Evolutionary conservation across 164 flowering plant genomes (phyloP).

Genomic region (Buxus sempervirens): DNA sequence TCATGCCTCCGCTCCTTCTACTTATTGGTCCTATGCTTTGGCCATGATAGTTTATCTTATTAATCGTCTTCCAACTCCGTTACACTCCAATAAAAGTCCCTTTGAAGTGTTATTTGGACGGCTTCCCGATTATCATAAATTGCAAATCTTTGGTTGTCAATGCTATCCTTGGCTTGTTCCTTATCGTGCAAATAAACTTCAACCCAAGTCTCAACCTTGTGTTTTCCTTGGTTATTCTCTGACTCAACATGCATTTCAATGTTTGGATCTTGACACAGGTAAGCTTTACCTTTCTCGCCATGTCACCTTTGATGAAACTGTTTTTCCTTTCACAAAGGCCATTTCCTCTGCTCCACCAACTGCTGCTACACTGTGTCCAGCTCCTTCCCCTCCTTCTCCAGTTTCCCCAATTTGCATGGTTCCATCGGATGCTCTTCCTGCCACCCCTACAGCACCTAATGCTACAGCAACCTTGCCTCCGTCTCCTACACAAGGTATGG

Average conservation of each 20-base stretch:
- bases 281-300: conserved; percentile 3
- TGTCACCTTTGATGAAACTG: conserved; percentile 1
- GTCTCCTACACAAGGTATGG: too few species aligned
- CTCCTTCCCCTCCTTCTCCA: neutral
- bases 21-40: neutral
- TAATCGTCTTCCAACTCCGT: too few species aligned
- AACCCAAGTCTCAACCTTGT: neutral
- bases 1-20: neutral
- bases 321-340: neutral
- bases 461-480: too few species aligned
- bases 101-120: neutral
- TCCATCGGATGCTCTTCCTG: neutral
- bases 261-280: neutral
- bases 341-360: too few species aligned
- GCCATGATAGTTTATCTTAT: too few species aligned
- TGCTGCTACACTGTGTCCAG: neutral
- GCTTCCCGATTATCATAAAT: neutral
- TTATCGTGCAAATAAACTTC: neutral
- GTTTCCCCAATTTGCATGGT: too few species aligned
- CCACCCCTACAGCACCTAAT: neutral
- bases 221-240: too few species aligned
- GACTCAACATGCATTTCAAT: neutral
- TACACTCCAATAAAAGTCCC: too few species aligned
- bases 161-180: neutral
- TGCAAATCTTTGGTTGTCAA: neutral